These are phyloP conservation scores for Camelina laxa DNA, from an alignment of 345 rosid genomes.

Conservation along the genomic window DNA sequence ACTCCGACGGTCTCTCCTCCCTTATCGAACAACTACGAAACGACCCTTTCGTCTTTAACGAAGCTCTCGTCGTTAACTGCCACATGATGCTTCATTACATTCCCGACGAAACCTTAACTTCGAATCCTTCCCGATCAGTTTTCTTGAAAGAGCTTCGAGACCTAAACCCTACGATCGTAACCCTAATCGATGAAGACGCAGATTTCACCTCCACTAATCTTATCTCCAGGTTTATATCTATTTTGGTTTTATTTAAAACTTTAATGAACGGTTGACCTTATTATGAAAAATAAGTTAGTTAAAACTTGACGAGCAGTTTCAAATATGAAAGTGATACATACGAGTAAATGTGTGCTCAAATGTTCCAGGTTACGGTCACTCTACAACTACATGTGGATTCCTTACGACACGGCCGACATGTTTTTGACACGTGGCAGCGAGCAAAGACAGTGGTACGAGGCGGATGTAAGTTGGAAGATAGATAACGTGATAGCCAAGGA, in stretches of 20 bases:
- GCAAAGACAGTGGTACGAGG: constrained; percentile 87
- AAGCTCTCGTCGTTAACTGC: constrained; percentile 81
- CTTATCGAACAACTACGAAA: constrained; percentile 64
- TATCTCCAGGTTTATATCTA: constrained; percentile 44
- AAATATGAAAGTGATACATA: background rate
- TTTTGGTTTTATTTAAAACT: background rate
- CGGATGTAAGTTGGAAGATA: constrained; percentile 75
- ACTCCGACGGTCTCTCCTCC: constrained; percentile 68
- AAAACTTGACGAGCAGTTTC: background rate
- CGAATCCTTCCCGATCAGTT: constrained; percentile 42
- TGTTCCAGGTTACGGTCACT: constrained; percentile 54
- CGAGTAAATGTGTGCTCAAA: background rate
- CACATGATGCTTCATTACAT: constrained; percentile 87
- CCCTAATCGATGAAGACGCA: constrained; percentile 83
- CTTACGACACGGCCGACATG: constrained; percentile 78
- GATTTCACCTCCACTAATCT: constrained; percentile 72
- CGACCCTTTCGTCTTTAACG: constrained; percentile 59
- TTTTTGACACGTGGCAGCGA: constrained; percentile 71
- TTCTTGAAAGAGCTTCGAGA: constrained; percentile 67
- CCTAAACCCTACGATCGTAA: constrained; percentile 67
- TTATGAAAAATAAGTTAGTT: background rate
- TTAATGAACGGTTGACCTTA: background rate
- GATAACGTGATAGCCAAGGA: constrained; percentile 84
- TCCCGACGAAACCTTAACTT: constrained; percentile 65
- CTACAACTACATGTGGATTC: constrained; percentile 89